These are phyloP conservation scores for Mortierella hygrophila DNA, from an alignment of 192 early-diverging fungal species.

Conservation along the genomic window DNA sequence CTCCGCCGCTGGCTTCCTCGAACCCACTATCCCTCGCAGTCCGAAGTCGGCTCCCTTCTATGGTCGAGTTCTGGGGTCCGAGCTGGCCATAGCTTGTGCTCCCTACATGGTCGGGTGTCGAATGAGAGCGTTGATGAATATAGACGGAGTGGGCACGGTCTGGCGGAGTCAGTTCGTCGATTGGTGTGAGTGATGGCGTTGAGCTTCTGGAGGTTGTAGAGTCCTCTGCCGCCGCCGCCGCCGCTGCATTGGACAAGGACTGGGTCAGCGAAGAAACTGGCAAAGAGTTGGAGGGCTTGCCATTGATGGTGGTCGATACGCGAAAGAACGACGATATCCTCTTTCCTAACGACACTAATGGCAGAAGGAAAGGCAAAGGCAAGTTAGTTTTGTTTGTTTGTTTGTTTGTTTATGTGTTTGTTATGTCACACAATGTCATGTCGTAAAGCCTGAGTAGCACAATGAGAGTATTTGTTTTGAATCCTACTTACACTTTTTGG, in stretches of 20 bases:
- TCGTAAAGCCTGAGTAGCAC: background rate
- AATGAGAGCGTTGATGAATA: slow-evolving; percentile 35
- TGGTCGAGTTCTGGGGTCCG: background rate
- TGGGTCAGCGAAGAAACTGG: background rate
- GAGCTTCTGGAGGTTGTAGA: slow-evolving; percentile 6
- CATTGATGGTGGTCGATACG: background rate
- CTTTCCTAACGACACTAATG: slow-evolving; percentile 45
- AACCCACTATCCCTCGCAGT: slow-evolving; percentile 43
- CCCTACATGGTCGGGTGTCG: slow-evolving; percentile 41
- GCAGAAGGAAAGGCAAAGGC: background rate
- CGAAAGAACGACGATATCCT: slow-evolving; percentile 44
- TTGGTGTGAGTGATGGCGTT: slow-evolving; percentile 18
- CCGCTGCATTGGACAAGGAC: background rate
- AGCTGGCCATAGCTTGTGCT: background rate
- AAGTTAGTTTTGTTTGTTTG: background rate
- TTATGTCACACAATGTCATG: background rate
- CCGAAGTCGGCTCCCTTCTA: slow-evolving; percentile 26
- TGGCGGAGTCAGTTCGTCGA: slow-evolving; percentile 29
- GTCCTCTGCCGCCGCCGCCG: background rate
- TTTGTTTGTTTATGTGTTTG: background rate
- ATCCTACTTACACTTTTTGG: slow-evolving; percentile 49
- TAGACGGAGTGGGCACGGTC: slow-evolving; percentile 14
- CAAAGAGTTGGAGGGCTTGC: background rate
- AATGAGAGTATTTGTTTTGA: too few species aligned
- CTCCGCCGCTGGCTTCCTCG: slow-evolving; percentile 23